Evolutionary conservation across 1,284 basidiomycete species (phyloP).

Genomic region (Lignosus rhinocerotis): DNA sequence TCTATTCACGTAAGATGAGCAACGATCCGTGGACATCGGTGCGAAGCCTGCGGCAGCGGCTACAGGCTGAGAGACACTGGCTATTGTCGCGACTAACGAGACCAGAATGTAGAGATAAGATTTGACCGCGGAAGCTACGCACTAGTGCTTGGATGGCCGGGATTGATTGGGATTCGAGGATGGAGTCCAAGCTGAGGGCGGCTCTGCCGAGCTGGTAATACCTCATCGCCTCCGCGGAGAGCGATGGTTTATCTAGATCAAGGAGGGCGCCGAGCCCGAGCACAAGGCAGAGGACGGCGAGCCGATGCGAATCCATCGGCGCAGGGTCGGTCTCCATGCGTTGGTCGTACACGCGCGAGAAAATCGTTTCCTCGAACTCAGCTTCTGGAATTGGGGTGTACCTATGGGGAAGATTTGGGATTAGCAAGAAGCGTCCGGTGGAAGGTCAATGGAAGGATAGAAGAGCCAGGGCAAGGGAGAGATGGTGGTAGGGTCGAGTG

Average conservation of each 20-base stretch:
- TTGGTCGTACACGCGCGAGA: slow-evolving; percentile 52
- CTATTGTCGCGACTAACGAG: not conserved
- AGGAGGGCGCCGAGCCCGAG: slow-evolving; percentile 37
- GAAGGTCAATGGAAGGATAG: slow-evolving; percentile 9
- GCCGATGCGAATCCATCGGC: slow-evolving; percentile 46
- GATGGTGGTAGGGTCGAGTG: not conserved
- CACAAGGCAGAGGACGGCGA: slow-evolving; percentile 39
- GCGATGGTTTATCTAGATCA: slow-evolving; percentile 48
- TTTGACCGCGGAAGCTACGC: slow-evolving; percentile 24
- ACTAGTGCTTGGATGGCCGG: slow-evolving; percentile 66
- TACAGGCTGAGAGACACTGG: not conserved
- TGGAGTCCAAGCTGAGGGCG: slow-evolving; percentile 57
- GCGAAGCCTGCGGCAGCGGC: slow-evolving; percentile 4
- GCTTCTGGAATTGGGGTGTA: slow-evolving; percentile 59
- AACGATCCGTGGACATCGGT: slow-evolving; percentile 35
- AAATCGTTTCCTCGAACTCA: slow-evolving; percentile 54
- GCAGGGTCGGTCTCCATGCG: slow-evolving; percentile 39
- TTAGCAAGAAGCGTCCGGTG: slow-evolving; percentile 17
- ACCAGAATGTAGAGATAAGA: not conserved
- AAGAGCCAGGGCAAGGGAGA: not conserved
- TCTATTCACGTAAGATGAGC: slow-evolving; percentile 37
- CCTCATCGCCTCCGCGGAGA: slow-evolving; percentile 51
- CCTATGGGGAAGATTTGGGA: slow-evolving; percentile 36
- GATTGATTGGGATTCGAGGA: slow-evolving; percentile 63
- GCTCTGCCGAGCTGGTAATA: slow-evolving; percentile 63